Percentiles rank a stretch among this genome's conserved stretches.
Conservation (phyloP, 1,139 yeast genomes). For the Geotrichum macrosporum region DNA sequence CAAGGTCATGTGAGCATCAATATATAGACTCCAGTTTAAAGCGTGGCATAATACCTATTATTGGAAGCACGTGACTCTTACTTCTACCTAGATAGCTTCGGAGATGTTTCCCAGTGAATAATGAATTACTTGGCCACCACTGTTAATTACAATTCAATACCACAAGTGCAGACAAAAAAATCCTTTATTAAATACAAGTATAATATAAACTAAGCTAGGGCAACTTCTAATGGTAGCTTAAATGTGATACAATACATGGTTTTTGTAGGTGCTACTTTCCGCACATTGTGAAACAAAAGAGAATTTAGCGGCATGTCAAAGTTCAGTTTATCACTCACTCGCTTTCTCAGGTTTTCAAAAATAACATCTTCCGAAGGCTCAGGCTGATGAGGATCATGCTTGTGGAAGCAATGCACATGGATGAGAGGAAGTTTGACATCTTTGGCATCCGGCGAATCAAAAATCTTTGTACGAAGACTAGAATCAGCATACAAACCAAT, state of each 20-base stretch:
- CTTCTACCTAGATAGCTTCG: too few species aligned
- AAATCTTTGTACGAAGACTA: conserved; percentile 38
- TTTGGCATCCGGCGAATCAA: conserved; percentile 26
- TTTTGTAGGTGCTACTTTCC: conserved; percentile 94
- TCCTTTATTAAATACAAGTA: too few species aligned
- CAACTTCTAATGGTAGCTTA: conserved; percentile 71
- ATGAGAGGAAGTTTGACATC: conserved; percentile 57
- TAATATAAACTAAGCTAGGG: too few species aligned
- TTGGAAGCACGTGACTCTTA: too few species aligned
- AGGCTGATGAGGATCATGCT: conserved; percentile 65
- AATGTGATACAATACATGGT: conserved; percentile 92
- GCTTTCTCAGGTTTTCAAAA: conserved; percentile 55
- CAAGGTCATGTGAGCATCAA: too few species aligned
- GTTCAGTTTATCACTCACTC: conserved; percentile 53
- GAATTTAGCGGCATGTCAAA: conserved; percentile 44
- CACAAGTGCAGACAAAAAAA: too few species aligned
- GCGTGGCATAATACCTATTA: too few species aligned
- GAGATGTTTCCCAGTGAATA: too few species aligned
- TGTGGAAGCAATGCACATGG: conserved; percentile 91
- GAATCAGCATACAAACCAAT: conserved; percentile 58
- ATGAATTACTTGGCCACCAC: too few species aligned
- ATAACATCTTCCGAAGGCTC: conserved; percentile 66
- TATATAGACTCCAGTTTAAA: too few species aligned
- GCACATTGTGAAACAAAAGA: conserved; percentile 70
- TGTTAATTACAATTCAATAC: too few species aligned